Evolutionary conservation across 2,329 filamentous ascomycete genomes (phyloP), one percentile per base, ranked within the genome.

Genomic region (Calonectria multiphialidica): DNA sequence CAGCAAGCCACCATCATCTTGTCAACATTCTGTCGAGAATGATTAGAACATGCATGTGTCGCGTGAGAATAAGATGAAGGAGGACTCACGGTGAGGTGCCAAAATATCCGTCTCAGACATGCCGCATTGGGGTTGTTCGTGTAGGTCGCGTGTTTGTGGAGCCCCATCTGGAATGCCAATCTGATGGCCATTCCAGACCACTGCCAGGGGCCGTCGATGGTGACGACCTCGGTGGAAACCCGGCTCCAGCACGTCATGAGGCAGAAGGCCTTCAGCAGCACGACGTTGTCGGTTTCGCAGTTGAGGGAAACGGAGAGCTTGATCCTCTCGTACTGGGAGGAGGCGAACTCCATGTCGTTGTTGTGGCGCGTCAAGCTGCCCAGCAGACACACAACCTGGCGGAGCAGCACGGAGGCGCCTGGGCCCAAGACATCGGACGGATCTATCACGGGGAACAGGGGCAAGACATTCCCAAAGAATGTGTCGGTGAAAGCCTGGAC

Each of bases 91-190:
- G 55, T 35, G 15, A 71, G 64, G 21, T 63, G 53, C 53, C 45
- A 71, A n/a, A 71, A 63, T 40, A 71, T 64, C 6, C 64, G 69
- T 5, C 69, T 57, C 15, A 63, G 53, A 16, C 64, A 68, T 13
- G 21, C 25, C 25, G 55, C 12, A 12, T 63, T 67, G 9, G 45
- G 9, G 16, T 71, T 28, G 18, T 47, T 42, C 3, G 18, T 13
- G 28, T 71, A 57, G 15, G 64, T 63, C 15, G 64, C 33, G 15
- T 62, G 35, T 6, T 63, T 67, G 35, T 63, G 69, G 4, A 71
- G 64, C 1, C 64, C 69, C 55, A 68, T 63, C 42, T 71, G 55
- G 4, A 63, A 18, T 13, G 69, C 64, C 21, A 71, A 8, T n/a
- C 69, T 47, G 4, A 49, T 71, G 12, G 64, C 64, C 45, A 68